These are phyloP conservation scores for Sphaceloma murrayae DNA, from an alignment of 2,329 filamentous ascomycete genomes.

Conservation along the genomic window DNA sequence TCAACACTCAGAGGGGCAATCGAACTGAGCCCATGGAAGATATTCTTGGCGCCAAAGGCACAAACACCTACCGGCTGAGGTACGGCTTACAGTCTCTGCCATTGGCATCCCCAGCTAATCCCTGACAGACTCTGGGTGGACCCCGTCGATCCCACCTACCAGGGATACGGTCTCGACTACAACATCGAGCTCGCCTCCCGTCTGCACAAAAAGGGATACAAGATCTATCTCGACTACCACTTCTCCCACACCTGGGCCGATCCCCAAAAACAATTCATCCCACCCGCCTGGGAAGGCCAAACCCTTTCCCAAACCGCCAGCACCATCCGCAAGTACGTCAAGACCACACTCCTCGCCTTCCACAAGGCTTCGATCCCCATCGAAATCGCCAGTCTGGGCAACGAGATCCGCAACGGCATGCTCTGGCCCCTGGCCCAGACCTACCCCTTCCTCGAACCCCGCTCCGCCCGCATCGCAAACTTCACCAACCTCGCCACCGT, in stretches of 20 bases:
- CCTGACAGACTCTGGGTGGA: constrained; percentile 25
- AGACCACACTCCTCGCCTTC: constrained; percentile 33
- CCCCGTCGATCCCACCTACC: constrained; percentile 25
- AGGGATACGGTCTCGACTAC: constrained; percentile 28
- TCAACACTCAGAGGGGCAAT: constrained; percentile 4
- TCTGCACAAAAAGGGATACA: constrained; percentile 30
- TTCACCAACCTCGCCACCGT: constrained; percentile 29
- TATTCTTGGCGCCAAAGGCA: constrained; percentile 30
- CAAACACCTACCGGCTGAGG: constrained; percentile 29
- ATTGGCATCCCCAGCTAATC: not conserved
- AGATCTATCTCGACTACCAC: constrained; percentile 32
- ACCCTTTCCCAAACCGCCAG: constrained; percentile 22
- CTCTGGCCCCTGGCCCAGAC: constrained; percentile 31
- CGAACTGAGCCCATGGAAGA: constrained; percentile 22
- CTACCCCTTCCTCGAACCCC: constrained; percentile 30
- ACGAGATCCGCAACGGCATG: constrained; percentile 33
- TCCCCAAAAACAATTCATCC: constrained; percentile 29
- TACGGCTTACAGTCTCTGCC: not conserved
- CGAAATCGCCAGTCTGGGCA: constrained; percentile 34
- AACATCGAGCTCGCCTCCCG: constrained; percentile 29
- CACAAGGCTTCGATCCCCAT: constrained; percentile 32
- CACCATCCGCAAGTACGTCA: constrained; percentile 30
- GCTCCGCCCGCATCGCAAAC: constrained; percentile 25
- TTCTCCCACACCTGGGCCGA: constrained; percentile 31
- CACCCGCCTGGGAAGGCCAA: constrained; percentile 28